phyloP scores from a whole-genome alignment of 768 basidiomycete species.

The Termitomyces sp. region DNA sequence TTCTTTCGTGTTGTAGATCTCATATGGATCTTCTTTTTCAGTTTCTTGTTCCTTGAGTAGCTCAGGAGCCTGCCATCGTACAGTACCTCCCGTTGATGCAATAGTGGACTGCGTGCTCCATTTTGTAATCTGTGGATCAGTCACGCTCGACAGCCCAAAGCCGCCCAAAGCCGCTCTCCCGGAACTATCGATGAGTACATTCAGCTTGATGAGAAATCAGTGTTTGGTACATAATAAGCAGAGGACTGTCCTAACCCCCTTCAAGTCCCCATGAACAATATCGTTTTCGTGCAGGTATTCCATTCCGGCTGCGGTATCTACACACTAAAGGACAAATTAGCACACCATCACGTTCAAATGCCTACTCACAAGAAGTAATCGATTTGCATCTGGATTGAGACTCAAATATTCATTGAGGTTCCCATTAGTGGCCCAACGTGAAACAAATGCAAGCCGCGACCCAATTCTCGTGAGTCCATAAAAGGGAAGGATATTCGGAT shows the following conservation, averaged over 20 bases:
- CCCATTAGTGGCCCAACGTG: not conserved
- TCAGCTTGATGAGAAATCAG: not conserved
- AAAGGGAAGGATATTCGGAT: not conserved
- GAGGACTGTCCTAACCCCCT: not conserved
- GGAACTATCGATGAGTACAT: not conserved
- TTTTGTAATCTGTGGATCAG: not conserved
- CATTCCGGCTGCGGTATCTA: conserved; percentile 1
- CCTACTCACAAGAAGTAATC: conserved; percentile 1
- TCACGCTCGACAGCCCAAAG: not conserved
- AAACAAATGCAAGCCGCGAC: not conserved
- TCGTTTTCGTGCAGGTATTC: conserved; percentile 3
- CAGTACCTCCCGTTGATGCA: not conserved
- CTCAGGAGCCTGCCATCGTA: conserved; percentile 2
- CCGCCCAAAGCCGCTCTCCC: not conserved
- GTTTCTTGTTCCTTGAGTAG: not conserved
- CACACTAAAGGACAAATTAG: not conserved
- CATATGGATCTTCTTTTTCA: not conserved
- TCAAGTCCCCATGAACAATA: conserved; percentile 3
- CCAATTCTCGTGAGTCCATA: not conserved
- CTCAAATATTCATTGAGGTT: not conserved
- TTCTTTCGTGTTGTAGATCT: not conserved
- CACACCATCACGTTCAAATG: no score
- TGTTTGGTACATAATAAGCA: not conserved
- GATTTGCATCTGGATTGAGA: not conserved
- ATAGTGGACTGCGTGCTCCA: not conserved